Base-by-base conservation (phyloP, 2,329 filamentous ascomycete genomes). In the Fusarium fracticaudum region DNA sequence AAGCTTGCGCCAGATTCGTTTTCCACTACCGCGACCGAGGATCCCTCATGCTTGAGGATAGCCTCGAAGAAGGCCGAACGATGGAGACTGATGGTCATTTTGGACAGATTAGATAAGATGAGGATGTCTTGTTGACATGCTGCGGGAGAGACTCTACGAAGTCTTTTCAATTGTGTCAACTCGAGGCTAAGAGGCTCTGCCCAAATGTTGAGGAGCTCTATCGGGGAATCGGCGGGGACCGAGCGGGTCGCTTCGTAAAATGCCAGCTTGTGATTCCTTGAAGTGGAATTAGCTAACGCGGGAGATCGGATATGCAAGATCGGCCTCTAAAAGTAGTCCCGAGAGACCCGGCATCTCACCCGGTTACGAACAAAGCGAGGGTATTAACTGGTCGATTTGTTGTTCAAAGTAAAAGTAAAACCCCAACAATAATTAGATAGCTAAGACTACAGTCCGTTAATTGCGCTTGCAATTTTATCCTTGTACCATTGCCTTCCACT, bases 31-130 rank as follows among this genome's bases (percentile, higher is more conserved):
- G 64, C 66, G 1, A 63, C 17, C 4, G 64, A 69, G 0, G 37
- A 44, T 0, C 22, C 31, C 0, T 69, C 66, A 45, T 69, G 66
- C 2, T 63, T 41, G 10, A 51, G 66, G 8, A 69, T 55, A 3
- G 64, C 66, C 41, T 69, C 66, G 1, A 69, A 7, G 1, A 69
- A 69, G 5, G 55, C 35, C 11, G 66, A 50, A 9, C 55, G 48
- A 9, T 69, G 64, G 2, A 69, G 64, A 5, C 3, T 67, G 6
- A 64, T 29, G 4, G 37, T 14, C 55, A 44, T 44, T 6, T 6
- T 41, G 4, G 38, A n/a, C 12, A 29, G n/a, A 20, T 31, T 44
- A 31, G 38, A 31, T n/a, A 20, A 31, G 8, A 24, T 20, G 38
- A 13, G 24, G 2, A 9, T 13, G 1, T 38, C 7, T 5, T 3